Evolutionary conservation across 179 eudicot species (phyloP), one percentile per base, ranked within the genome.

Genomic region (Actinidia arguta): DNA sequence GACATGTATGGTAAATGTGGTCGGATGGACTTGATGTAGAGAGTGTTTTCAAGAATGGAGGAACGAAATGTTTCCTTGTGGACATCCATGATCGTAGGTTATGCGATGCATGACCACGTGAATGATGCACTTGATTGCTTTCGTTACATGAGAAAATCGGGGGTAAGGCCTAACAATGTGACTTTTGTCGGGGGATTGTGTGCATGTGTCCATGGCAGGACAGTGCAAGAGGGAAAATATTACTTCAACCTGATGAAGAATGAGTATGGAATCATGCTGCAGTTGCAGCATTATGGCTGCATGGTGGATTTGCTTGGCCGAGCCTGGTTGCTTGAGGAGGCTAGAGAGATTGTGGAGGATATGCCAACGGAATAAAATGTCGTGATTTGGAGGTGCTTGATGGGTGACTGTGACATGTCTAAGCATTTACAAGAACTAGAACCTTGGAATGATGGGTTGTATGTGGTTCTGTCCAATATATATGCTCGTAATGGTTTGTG

Each of bases 1-100:
- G 95, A 95, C 81, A 88, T 91, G 94, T 95, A 94, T 83, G 95
- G 93, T 10, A 95, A 95, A 81, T 94, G 98, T 85, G 98, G 96
- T 69, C 80, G 92, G 83, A 92, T 95, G 98, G 96, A 95, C 76
- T 85, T 91, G 67, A 93, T 98, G 24, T 54, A 83, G 66, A 79
- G 52, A 85, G 95, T 94, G 39, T 95, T 95, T 63, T 81, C 76
- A 18, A 48, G 81, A 51, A 95, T 95, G 95, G 79, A 73, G 14
- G 81, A 83, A 78, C 78, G 82, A 42, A 94, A 90, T 51, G 96
- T 94, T 71, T 92, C 95, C 1, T 95, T 98, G 0, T 95, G 98
- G 98, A 94, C 95, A 9, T 90, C 98, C 14, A 90, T 95, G 95
- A 94, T 94, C 48, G 94, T 90, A 11, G 98, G 97, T n/a, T 94